Base-by-base conservation (phyloP, 805 yeast genomes). In the Candida verbasci region DNA sequence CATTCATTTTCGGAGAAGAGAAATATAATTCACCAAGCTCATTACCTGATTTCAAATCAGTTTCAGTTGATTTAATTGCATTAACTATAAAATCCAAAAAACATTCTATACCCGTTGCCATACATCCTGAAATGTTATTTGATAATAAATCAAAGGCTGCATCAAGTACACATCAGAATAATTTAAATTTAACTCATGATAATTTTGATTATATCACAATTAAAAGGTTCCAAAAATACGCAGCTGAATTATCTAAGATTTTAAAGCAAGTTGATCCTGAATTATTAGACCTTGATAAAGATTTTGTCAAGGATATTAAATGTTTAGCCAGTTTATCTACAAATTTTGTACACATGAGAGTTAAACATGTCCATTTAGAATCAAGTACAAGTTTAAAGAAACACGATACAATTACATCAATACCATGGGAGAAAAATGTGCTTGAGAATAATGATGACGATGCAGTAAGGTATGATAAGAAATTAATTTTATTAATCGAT, bases 61-160 rank as follows among this genome's bases (percentile, higher is more conserved):
- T 65, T 1, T 35, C 52, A 1, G 61, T 55, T 4, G 69, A 65
- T 24, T 41, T 65, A 24, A 50, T 56, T 2, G 55, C 55, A 3
- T 41, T 58, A 26, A 58, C 67, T 0, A 40, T 60, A 17, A 57
- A 57, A 40, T 54, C 67, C 2, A 57, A 56, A 36, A 43, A 45
- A 15, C 29, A 54, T 11, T 65, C 66, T 0, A 56, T 65, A 9
- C 70, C 70, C 0, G 45, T 61, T 3, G 65, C 59, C 10, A 37
- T 65, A 30, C 58, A 56, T 32, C 58, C 56, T 18, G 70, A 61
- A 37, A 55, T 60, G 55, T 31, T 59, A 5, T 65, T 62, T 45
- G 54, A 53, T 24, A 61, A 65, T 43, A 52, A 48, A 34, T 40
- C 50, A 17, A 50, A 46, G 29, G 42, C 42, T 0, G 26, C 46